A percentile compares a stretch with the other conserved stretches of the same genome.
Evolutionary conservation across 257 asterid genomes (phyloP).

Genomic region (Ilex aquifolium): DNA sequence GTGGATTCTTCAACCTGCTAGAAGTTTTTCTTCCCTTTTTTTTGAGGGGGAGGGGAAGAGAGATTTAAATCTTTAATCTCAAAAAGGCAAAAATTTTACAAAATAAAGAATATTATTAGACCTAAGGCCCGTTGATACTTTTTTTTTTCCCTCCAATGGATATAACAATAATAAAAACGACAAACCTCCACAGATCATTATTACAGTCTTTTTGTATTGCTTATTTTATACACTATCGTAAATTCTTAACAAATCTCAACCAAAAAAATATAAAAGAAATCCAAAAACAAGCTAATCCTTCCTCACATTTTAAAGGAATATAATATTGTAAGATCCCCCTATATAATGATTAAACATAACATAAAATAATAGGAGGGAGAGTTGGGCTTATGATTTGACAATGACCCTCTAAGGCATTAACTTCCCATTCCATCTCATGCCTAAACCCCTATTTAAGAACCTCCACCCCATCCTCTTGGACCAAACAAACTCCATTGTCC

Average conservation of each 20-base stretch:
- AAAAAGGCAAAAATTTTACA: too few relatives aligned
- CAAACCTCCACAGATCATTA: too few relatives aligned
- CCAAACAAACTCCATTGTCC: constrained; percentile 20
- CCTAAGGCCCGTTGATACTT: too few relatives aligned
- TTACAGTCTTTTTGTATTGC: too few relatives aligned
- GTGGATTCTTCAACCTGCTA: too few relatives aligned
- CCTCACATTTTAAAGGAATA: constrained; percentile 1
- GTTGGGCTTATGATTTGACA: constrained; percentile 42
- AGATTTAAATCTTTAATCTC: too few relatives aligned
- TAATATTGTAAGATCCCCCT: constrained; percentile 6
- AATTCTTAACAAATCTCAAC: not conserved
- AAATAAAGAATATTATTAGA: too few relatives aligned
- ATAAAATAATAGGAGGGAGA: constrained; percentile 27
- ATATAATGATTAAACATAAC: constrained; percentile 12
- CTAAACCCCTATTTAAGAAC: constrained; percentile 51
- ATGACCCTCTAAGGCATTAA: constrained; percentile 22
- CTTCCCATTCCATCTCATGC: constrained; percentile 33
- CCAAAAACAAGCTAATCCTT: constrained; percentile 24
- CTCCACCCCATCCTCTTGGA: constrained; percentile 7
- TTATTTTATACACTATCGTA: not conserved
- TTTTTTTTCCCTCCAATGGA: too few relatives aligned
- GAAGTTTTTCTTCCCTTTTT: too few relatives aligned
- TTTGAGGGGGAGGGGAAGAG: too few relatives aligned
- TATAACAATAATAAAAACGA: too few relatives aligned
- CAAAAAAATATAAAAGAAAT: constrained; percentile 3